Percentiles rank a stretch among this genome's conserved stretches.
Conservation (phyloP, 768 basidiomycete species). For the Lactifluus volemus region DNA sequence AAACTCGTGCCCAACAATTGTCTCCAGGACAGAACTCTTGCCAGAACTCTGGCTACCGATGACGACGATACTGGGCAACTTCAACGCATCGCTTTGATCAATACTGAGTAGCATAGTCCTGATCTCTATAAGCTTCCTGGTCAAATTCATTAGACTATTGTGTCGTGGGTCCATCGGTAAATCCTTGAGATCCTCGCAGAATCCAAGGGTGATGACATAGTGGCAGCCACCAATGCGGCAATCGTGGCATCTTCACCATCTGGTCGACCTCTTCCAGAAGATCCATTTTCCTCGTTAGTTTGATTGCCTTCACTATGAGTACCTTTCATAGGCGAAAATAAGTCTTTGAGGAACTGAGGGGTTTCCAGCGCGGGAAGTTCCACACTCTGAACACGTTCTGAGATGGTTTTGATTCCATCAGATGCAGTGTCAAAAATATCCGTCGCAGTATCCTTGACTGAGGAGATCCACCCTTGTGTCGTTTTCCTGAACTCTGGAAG, state of each 20-base stretch:
- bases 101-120: conserved; percentile 90
- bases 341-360: conserved; percentile 61
- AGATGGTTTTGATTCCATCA: conserved; percentile 53
- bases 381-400: conserved; percentile 50
- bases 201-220: conserved; percentile 69
- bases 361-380: conserved; percentile 48
- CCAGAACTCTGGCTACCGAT: conserved; percentile 98
- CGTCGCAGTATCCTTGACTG: conserved; percentile 61
- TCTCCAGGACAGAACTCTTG: conserved; percentile 95
- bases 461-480: conserved; percentile 55
- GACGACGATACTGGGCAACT: conserved; percentile 95
- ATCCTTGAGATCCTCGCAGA: conserved; percentile 30
- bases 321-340: conserved; percentile 32
- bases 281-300: conserved; percentile 30
- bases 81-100: conserved; percentile 90
- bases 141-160: conserved; percentile 89
- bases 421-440: conserved; percentile 67
- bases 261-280: conserved; percentile 35
- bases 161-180: conserved; percentile 40
- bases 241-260: conserved; percentile 51
- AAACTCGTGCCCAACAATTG: conserved; percentile 97
- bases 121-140: conserved; percentile 93
- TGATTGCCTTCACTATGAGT: conserved; percentile 24
- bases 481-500: conserved; percentile 58
- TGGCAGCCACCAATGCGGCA: conserved; percentile 69